Base-by-base conservation (phyloP, 495 filamentous ascomycete species). In the Penicillium parvum region DNA sequence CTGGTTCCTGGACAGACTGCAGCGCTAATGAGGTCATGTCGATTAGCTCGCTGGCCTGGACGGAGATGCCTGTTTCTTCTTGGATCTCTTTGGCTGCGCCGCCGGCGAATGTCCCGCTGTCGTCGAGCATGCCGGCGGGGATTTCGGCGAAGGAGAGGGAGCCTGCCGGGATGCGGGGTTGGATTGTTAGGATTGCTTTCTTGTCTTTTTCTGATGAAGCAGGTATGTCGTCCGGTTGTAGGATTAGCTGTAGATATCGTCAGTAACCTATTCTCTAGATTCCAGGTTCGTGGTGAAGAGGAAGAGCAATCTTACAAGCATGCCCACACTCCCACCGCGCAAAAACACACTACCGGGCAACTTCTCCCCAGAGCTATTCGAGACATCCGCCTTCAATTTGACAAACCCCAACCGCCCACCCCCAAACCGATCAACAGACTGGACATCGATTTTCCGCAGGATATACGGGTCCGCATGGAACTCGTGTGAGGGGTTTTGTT, bases 101-200 rank as follows among this genome's bases (percentile, higher is more conserved):
- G 3, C 90, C 88, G 5, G 75, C 71, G 64, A 95, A 95, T 3
- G 75, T 79, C 16, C 85, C 85, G 27, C 64, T 71, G 45, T 86
- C 81, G 53, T 95, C 89, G 6, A 96, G 77, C 88, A 95, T 95
- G 5, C 90, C 90, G 0, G 90, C 90, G 0, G 90, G 90, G 14
- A 96, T 69, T 58, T 96, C 90, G 9, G 82, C 68, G 50, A 95
- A 83, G 7, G 74, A 73, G 7, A 96, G 66, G 5, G 81, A 84
- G 0, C 85, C 88, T 7, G 85, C 86, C 0, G 90, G 78, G 14
- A 94, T 74, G 25, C 90, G 84, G 17, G 90, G 84, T 57, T 96
- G 90, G 21, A 94, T 72, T 1, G 90, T 90, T 25, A 96, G 62
- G 18, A 95, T 68, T 2, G 81, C 88, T 49, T 82, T 75, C 55